Base-by-base conservation (phyloP, 306 rosid genomes). In the Abrus precatorius region DNA sequence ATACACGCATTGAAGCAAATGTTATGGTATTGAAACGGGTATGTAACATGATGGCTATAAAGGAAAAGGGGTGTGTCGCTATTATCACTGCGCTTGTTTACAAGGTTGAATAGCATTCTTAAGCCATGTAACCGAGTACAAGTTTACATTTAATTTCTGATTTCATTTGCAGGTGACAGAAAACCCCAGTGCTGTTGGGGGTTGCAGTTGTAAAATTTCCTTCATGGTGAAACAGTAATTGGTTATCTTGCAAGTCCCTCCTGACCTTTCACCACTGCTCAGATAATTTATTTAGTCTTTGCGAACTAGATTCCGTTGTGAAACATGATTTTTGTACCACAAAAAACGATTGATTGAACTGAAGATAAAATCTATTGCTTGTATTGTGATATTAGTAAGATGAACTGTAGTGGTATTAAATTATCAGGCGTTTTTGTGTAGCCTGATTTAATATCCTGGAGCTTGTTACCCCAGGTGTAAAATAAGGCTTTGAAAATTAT, bases 171-270 rank as follows among this genome's bases (percentile, higher is more conserved):
- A 93, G 99, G 99, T 93, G 76, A 87, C 93, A 2, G 91, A 90
- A 71, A 95, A 91, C 88, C 97, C 98, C 64, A 95, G 99, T 79
- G 99, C 97, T 13, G 98, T 93, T 34, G 97, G 97, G 12, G 99
- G 98, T 57, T 95, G 99, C 85, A 93, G 98, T 80, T 93, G 99
- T 82, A 91, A 95, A 86, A 86, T 90, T 82, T 95, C 96, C 70
- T 93, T 95, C 90, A 95, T 93, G 98, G 93, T 93, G 85, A 95
- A 93, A 82, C 90, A 75, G 63, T 90, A 92, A 83, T 72, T 34
- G 33, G 29, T 9, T 44, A 53, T 71, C 30, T 59, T 69, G 69
- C 73, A 11, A 30, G 74, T 41, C 36, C 53, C 38, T 65, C 73
- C 69, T 44, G 75, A 77, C 34, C 34, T 32, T 69, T 36, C 67